A percentile compares a stretch with the other conserved stretches of the same genome.
Evolutionary conservation across 345 rosid species (phyloP).

Genomic region (Cardamine occulta): DNA sequence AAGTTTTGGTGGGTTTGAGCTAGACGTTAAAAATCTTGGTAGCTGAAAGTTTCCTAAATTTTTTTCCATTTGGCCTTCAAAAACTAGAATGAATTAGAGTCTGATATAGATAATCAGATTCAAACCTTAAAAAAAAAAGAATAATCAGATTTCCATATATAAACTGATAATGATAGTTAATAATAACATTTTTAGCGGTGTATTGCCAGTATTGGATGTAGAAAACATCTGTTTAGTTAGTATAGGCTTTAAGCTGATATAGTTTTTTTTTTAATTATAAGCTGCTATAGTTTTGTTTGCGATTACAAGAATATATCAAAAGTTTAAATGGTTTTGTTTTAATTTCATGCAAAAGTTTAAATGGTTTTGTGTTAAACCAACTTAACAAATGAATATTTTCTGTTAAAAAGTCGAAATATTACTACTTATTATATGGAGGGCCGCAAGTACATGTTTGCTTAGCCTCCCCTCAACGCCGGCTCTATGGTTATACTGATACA

Average conservation of each 20-base stretch:
- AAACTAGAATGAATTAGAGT: background rate
- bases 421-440: too few relatives aligned
- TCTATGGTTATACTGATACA: background rate
- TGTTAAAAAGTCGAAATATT: too few relatives aligned
- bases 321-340: background rate
- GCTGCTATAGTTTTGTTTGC: background rate
- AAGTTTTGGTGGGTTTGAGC: constrained; percentile 4
- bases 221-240: background rate
- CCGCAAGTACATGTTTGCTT: too few relatives aligned
- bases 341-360: background rate
- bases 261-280: too few relatives aligned
- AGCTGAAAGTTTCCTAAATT: background rate
- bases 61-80: background rate
- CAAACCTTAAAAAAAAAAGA: too few relatives aligned
- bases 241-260: background rate
- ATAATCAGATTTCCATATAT: background rate
- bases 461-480: too few relatives aligned
- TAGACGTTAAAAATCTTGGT: background rate
- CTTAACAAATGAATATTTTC: too few relatives aligned
- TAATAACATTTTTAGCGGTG: background rate
- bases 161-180: background rate
- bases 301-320: background rate
- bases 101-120: background rate
- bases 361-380: background rate
- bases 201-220: background rate